Evolutionary conservation across 1,284 basidiomycete genomes (phyloP).

Genomic region (Melampsora larici-populina): DNA sequence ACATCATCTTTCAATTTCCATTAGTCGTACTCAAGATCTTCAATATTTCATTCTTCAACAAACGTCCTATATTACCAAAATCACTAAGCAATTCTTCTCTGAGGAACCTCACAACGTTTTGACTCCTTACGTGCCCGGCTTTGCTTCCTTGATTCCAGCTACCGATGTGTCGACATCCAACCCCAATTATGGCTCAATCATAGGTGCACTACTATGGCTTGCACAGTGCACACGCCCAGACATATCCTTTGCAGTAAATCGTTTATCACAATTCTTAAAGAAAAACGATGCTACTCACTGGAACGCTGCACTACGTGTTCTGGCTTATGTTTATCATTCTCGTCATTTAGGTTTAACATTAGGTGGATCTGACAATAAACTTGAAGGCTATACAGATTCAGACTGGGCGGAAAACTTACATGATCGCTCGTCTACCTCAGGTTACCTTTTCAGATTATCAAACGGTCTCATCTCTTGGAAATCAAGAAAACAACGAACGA

Average conservation of each 20-base stretch:
- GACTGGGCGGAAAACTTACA: constrained; percentile 18
- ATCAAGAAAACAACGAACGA: background rate
- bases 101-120: background rate
- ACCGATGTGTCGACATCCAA: background rate
- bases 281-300: background rate
- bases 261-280: background rate
- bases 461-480: background rate
- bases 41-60: constrained; percentile 5
- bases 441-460: background rate
- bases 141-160: background rate
- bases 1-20: constrained; percentile 2
- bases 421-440: background rate
- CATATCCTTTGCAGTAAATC: background rate
- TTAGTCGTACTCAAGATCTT: background rate
- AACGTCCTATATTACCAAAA: constrained; percentile 1
- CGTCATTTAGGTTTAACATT: background rate
- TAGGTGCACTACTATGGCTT: background rate
- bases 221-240: constrained; percentile 8
- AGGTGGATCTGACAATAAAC: background rate
- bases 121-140: background rate
- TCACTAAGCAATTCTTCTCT: background rate
- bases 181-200: background rate
- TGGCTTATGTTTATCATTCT: too few species aligned
- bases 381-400: constrained; percentile 6
- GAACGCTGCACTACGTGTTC: background rate